A percentile compares a stretch with the other conserved stretches of the same genome.
These are phyloP conservation scores for Crithidia thermophila DNA, from an alignment of 208 protist species.

Conservation along the genomic window DNA sequence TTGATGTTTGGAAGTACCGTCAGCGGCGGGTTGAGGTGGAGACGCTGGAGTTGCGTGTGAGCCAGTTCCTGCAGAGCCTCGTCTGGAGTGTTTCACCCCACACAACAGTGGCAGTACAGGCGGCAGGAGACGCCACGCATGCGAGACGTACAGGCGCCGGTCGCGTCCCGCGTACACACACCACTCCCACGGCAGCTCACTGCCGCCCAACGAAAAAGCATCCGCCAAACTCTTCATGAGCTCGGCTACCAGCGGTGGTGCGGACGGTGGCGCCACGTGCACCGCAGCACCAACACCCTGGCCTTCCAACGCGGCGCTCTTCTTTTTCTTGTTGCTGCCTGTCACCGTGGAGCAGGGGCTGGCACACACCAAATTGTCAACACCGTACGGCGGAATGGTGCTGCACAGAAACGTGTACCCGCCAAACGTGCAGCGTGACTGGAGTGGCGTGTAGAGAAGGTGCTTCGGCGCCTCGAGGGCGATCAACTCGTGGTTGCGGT, in stretches of 20 bases:
- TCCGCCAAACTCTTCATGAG: slow-evolving; percentile 36
- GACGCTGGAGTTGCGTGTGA: too few relatives aligned
- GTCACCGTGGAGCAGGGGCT: neutral
- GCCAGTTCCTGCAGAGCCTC: too few relatives aligned
- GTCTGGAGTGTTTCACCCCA: too few relatives aligned
- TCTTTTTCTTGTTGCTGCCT: neutral
- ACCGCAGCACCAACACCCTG: neutral
- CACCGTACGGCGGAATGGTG: slow-evolving; percentile 60
- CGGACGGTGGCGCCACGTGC: neutral
- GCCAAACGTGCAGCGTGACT: slow-evolving; percentile 53
- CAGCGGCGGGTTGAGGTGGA: too few relatives aligned
- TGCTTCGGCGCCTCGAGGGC: slow-evolving; percentile 47
- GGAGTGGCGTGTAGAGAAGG: slow-evolving; percentile 57
- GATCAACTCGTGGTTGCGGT: slow-evolving; percentile 37
- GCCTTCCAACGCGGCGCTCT: too few relatives aligned
- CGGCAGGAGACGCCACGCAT: slow-evolving; percentile 53
- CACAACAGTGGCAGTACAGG: slow-evolving; percentile 39
- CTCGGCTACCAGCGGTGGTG: slow-evolving; percentile 28
- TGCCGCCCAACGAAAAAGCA: slow-evolving; percentile 40
- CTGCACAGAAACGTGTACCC: slow-evolving; percentile 59
- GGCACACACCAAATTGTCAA: slow-evolving; percentile 23
- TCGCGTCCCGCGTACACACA: slow-evolving; percentile 41
- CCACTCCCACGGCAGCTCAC: slow-evolving; percentile 35
- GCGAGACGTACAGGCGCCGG: slow-evolving; percentile 71
- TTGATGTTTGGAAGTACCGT: too few relatives aligned